Percentiles rank a stretch among this genome's conserved stretches.
Evolutionary conservation across 805 yeast genomes (phyloP).

Genomic region (Yarrowia osloensis): DNA sequence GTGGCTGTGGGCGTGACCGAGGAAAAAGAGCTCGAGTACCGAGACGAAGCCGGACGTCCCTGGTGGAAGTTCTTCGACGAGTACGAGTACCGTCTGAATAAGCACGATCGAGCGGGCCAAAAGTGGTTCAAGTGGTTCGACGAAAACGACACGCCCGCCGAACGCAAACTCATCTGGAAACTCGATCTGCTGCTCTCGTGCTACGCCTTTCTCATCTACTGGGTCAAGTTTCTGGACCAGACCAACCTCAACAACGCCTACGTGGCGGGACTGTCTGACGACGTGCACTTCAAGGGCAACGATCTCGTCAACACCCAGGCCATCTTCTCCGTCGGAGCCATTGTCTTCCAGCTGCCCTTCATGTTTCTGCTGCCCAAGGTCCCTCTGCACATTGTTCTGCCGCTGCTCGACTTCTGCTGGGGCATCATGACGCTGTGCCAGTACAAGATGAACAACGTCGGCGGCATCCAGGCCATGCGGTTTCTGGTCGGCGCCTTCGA

Average conservation of each 20-base stretch:
- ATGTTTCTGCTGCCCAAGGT: conserved; percentile 56
- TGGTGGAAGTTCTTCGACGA: conserved; percentile 54
- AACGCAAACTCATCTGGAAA: conserved; percentile 51
- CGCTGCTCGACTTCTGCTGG: conserved; percentile 64
- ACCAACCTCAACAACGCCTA: conserved; percentile 64
- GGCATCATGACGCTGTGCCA: conserved; percentile 61
- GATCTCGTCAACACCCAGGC: conserved; percentile 61
- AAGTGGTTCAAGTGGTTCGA: conserved; percentile 61
- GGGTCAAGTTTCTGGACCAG: conserved; percentile 65
- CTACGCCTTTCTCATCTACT: conserved; percentile 60
- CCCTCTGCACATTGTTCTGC: conserved; percentile 56
- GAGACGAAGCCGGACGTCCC: conserved; percentile 40
- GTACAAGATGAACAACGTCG: conserved; percentile 52
- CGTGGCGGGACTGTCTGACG: conserved; percentile 61
- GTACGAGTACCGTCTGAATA: conserved; percentile 55
- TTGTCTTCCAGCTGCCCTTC: conserved; percentile 63
- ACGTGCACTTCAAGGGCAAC: conserved; percentile 57
- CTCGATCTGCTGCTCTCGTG: conserved; percentile 57
- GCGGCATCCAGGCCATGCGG: conserved; percentile 59
- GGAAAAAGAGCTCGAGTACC: conserved; percentile 31
- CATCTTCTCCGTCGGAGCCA: conserved; percentile 58
- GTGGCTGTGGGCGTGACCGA: background rate
- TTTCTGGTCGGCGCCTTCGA: conserved; percentile 69
- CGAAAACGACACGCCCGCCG: conserved; percentile 52
- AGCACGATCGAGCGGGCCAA: conserved; percentile 38